phyloP scores from a whole-genome alignment of 2,329 filamentous ascomycete species.

The Nigrospora oryzae region DNA sequence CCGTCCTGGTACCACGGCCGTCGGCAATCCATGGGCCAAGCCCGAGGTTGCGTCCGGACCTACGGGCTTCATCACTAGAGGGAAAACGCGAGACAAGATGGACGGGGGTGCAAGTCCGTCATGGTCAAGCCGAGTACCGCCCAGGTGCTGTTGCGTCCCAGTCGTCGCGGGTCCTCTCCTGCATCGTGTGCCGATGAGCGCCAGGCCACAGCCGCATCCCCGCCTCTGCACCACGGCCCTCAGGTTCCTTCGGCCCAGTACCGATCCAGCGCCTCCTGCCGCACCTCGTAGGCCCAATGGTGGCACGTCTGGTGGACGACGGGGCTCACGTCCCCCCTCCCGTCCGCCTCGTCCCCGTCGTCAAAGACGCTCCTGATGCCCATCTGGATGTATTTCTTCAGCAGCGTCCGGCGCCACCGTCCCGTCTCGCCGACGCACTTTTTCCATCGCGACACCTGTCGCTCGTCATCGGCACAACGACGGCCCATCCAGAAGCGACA shows the following conservation, averaged over 20 bases:
- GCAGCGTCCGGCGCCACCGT: slow-evolving; percentile 37
- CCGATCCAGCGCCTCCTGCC: slow-evolving; percentile 38
- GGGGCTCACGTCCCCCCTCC: slow-evolving; percentile 36
- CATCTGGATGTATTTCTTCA: slow-evolving; percentile 40
- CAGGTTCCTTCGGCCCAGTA: slow-evolving; percentile 27
- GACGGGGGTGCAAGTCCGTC: no score
- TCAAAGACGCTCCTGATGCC: slow-evolving; percentile 31
- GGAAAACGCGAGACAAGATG: no score
- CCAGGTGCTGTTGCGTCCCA: no score
- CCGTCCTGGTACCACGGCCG: no score
- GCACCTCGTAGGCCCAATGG: slow-evolving; percentile 45
- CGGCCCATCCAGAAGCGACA: slow-evolving; percentile 41
- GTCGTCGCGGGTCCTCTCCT: no score
- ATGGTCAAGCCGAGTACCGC: no score
- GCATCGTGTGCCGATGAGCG: no score
- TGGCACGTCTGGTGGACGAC: slow-evolving; percentile 49
- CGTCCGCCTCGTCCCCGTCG: slow-evolving; percentile 31
- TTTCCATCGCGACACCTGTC: slow-evolving; percentile 42
- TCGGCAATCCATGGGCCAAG: no score
- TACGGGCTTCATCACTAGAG: no score
- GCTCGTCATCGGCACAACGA: slow-evolving; percentile 40
- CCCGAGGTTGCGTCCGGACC: no score
- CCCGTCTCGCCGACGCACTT: slow-evolving; percentile 43
- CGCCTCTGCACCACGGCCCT: no score
- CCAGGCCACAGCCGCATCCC: no score